Evolutionary conservation across 2,329 filamentous ascomycete species (phyloP), one percentile per base, ranked within the genome.

Genomic region (Penicillium capsulatum): DNA sequence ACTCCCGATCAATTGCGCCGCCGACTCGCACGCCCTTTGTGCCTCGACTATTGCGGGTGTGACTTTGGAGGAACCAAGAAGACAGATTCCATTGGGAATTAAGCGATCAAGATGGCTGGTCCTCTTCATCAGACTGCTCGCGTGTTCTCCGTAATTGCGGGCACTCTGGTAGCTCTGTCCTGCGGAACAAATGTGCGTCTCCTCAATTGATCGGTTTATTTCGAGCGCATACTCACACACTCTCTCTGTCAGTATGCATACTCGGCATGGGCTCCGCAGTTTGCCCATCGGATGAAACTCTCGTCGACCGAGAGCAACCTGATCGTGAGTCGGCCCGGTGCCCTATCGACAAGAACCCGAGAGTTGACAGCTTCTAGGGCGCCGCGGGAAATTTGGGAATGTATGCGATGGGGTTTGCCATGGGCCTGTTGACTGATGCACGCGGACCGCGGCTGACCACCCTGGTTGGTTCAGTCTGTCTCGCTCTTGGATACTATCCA

Each of bases 261-360:
- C 68, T 96, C 89, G 39, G 91, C 91, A 67, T 98, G 92, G 90
- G 89, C 87, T 10, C 92, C 92, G 14, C 90, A 96, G 67, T 96
- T 96, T 61, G 89, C 90, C 34, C 83, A 94, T 58, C 82, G 79
- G 54, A 74, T 98, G 55, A 81, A 84, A 61, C 79, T 97, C 45
- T 89, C 89, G 10, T 84, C 92, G n/a, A 97, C 91, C 2, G 77
- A 96, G 65, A 89, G 81, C 66, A 97, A 98, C 66, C 67, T 97
- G 51, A 90, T 98, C 60, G 90, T 83, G 72, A 61, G 77, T 59
- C 28, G 20, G 44, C 37, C 16, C 9, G 19, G 10, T 33, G 8
- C 15, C 4, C 2, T 14, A 7, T n/a, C 9, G 17, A 7, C 22
- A 20, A 24, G 26, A 15, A 17, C 27, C 15, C 28, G 36, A 45